These are phyloP conservation scores for Penicillium canescens DNA, from an alignment of 495 filamentous ascomycete species.

Conservation along the genomic window DNA sequence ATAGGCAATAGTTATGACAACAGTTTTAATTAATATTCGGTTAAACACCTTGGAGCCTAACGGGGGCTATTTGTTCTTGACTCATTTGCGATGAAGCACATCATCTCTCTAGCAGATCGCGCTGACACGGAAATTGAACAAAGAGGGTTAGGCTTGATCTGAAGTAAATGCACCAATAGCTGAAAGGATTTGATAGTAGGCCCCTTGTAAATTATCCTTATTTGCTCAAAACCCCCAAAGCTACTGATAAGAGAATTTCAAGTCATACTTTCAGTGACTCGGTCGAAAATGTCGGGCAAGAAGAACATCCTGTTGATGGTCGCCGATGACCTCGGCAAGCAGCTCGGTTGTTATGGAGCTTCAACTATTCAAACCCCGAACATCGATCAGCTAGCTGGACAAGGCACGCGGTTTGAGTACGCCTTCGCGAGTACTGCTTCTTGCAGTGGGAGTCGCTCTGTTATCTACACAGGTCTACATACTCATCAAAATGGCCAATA, in stretches of 20 bases:
- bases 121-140: neutral
- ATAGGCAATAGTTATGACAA: neutral
- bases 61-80: neutral
- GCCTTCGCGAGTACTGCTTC: conserved; percentile 49
- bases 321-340: conserved; percentile 44
- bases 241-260: too few species aligned
- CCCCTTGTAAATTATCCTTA: neutral
- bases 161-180: neutral
- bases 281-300: neutral
- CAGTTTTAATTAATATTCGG: neutral
- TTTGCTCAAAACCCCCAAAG: neutral
- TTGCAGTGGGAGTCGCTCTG: conserved; percentile 43
- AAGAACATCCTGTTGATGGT: conserved; percentile 41
- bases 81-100: neutral
- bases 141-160: neutral
- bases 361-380: conserved; percentile 34
- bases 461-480: conserved; percentile 48
- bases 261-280: too few species aligned
- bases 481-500: conserved; percentile 51
- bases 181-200: neutral
- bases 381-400: conserved; percentile 36
- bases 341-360: conserved; percentile 42
- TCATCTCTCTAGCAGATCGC: neutral
- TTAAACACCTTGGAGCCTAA: neutral
- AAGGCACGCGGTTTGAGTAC: conserved; percentile 35